Evolutionary conservation across 306 rosid genomes (phyloP).

Genomic region (Neltuma alba): DNA sequence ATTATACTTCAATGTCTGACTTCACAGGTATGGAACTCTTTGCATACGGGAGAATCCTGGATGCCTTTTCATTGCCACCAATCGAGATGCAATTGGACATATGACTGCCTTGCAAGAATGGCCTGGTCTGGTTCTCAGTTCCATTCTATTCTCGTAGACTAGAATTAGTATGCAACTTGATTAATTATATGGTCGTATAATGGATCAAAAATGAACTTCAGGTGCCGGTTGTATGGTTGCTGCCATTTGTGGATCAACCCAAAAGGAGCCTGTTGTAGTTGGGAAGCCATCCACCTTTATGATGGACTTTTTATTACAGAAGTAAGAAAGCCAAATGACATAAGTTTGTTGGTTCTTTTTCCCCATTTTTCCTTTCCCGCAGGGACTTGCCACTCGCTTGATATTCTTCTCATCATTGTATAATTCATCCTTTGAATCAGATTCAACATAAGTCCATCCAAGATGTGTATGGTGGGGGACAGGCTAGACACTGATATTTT

Average conservation of each 20-base stretch:
- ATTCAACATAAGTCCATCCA: constrained; percentile 72
- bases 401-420: constrained; percentile 6
- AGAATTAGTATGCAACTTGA: constrained; percentile 21
- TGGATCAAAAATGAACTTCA: constrained; percentile 45
- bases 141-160: constrained; percentile 21
- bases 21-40: constrained; percentile 84
- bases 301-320: constrained; percentile 80
- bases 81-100: constrained; percentile 86
- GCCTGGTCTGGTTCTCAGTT: constrained; percentile 65
- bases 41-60: constrained; percentile 97
- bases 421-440: constrained; percentile 48
- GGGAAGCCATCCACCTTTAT: constrained; percentile 94
- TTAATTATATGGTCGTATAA: constrained; percentile 30
- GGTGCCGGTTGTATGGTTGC: constrained; percentile 98
- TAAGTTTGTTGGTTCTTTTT: neutral
- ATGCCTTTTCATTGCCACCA: constrained; percentile 95
- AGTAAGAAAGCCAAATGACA: constrained; percentile 53
- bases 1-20: constrained; percentile 29
- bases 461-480: constrained; percentile 98
- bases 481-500: constrained; percentile 91
- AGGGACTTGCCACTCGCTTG: constrained; percentile 8
- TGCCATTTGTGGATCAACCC: constrained; percentile 90
- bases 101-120: constrained; percentile 84
- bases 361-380: neutral
- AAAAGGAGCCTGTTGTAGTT: constrained; percentile 86